These are phyloP conservation scores for Cercospora citrullina DNA, from an alignment of 2,329 filamentous ascomycete genomes.

Conservation along the genomic window DNA sequence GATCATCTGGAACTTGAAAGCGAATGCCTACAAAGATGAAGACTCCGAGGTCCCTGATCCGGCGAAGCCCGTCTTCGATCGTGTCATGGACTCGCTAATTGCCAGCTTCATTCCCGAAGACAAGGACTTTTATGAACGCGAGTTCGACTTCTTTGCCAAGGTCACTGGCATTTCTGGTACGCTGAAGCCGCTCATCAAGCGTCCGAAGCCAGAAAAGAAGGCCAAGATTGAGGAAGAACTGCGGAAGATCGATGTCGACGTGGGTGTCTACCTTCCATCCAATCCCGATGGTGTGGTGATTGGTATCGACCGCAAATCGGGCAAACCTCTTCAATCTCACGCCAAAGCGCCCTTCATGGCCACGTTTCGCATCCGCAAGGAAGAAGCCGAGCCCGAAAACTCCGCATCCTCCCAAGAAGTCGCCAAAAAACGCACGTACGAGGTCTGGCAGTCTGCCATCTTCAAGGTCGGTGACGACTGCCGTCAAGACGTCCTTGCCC, in stretches of 20 bases:
- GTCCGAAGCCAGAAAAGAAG: slow-evolving; percentile 93
- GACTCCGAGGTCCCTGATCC: slow-evolving; percentile 86
- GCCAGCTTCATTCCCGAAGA: slow-evolving; percentile 77
- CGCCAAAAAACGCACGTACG: slow-evolving; percentile 58
- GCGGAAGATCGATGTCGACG: slow-evolving; percentile 93
- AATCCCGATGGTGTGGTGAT: slow-evolving; percentile 97
- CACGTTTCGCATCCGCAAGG: slow-evolving; percentile 94
- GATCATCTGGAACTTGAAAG: slow-evolving; percentile 99
- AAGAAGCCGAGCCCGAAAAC: slow-evolving; percentile 57
- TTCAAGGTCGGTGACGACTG: slow-evolving; percentile 99
- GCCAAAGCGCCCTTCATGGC: slow-evolving; percentile 99
- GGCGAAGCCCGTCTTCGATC: slow-evolving; percentile 90
- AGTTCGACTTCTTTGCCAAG: slow-evolving; percentile 98
- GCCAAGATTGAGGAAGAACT: slow-evolving; percentile 98
- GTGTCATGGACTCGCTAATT: slow-evolving; percentile 82
- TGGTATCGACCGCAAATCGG: slow-evolving; percentile 95
- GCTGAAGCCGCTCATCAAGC: slow-evolving; percentile 88
- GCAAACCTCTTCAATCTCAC: slow-evolving; percentile 95
- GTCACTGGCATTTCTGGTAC: slow-evolving; percentile 95
- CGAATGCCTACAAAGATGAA: slow-evolving; percentile 97
- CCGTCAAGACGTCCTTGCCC: slow-evolving; percentile 89
- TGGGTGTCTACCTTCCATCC: slow-evolving; percentile 94
- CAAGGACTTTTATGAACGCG: slow-evolving; percentile 83
- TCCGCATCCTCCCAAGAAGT: slow-evolving; percentile 9
- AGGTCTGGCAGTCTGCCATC: slow-evolving; percentile 99